Evolutionary conservation across 805 yeast species (phyloP), one percentile per base, ranked within the genome.

Genomic region (Jamesozyma piceae): DNA sequence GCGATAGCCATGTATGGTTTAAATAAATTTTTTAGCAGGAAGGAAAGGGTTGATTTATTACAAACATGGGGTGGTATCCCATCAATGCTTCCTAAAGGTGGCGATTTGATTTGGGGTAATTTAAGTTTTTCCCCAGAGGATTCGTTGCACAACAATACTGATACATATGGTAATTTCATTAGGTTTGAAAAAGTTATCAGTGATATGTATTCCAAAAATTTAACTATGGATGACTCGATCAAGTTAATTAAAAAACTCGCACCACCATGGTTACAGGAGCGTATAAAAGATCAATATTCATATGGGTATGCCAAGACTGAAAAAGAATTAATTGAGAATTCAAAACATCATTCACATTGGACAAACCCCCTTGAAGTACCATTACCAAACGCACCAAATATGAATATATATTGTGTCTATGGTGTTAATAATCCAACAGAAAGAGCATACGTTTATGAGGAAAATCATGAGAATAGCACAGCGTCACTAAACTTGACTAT

Each of bases 361-460:
- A 64, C 79, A n/a, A 92, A 92, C 57, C 98, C 98, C 2, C 67
- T 92, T 38, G 97, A 92, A 60, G 96, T 80, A 0, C 77, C 90
- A 3, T 72, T 92, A 35, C 98, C 98, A 1, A 71, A 83, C 55
- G 98, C 98, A 0, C 97, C 97, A 3, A 86, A 86, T 57, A 68
- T 92, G 82, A 83, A 85, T 50, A 69, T 88, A 9, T 92, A 69
- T 63, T 86, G 96, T 56, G 80, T 92, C 55, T 92, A 92, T 55
- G 98, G 98, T 4, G 87, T 88, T n/a, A 95, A 96, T 6, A 90
- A 88, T 50, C 94, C 95, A 19, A 90, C 98, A 0, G 98, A 92
- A 62, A 73, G 98, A 36, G 89, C 95, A 0, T 92, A 92, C 64
- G 76, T 79, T 28, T 92, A 92, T 63, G 78, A 75, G 42, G 87